Percentiles rank a stretch among this genome's conserved stretches.
Conservation (phyloP, 768 basidiomycete genomes). For the Leccinum uliginosum region DNA sequence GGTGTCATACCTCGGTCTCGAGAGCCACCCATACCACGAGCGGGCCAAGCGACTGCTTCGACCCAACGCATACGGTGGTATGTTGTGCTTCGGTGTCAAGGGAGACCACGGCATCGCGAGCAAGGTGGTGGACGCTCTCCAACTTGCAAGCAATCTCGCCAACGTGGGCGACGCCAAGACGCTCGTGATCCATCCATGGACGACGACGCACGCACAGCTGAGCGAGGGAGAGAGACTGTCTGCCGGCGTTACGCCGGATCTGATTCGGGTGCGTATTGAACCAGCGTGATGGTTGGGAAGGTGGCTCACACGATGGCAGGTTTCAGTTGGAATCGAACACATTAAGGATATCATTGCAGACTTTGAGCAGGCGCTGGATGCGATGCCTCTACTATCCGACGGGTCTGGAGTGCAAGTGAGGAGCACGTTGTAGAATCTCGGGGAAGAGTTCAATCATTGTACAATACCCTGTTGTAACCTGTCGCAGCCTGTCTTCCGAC, state of each 20-base stretch:
- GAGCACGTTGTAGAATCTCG: neutral
- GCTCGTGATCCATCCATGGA: slow-evolving; percentile 54
- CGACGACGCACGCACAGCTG: slow-evolving; percentile 60
- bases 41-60: slow-evolving; percentile 56
- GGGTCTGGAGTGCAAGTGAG: neutral
- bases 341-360: slow-evolving; percentile 47
- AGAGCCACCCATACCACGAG: slow-evolving; percentile 54
- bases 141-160: slow-evolving; percentile 66
- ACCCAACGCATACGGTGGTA: slow-evolving; percentile 56
- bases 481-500: too few species aligned
- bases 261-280: slow-evolving; percentile 45
- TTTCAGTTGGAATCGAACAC: slow-evolving; percentile 43
- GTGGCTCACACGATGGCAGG: slow-evolving; percentile 18
- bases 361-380: slow-evolving; percentile 37
- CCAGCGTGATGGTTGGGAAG: neutral
- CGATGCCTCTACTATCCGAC: slow-evolving; percentile 8
- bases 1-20: slow-evolving; percentile 76
- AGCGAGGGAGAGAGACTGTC: slow-evolving; percentile 42
- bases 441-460: neutral
- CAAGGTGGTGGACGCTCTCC: slow-evolving; percentile 64
- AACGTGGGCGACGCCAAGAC: slow-evolving; percentile 69
- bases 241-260: slow-evolving; percentile 50
- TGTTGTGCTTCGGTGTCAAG: slow-evolving; percentile 75
- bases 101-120: slow-evolving; percentile 50
- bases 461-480: neutral